Evolutionary conservation across 495 filamentous ascomycete species (phyloP), one percentile per base, ranked within the genome.

Genomic region (Collariella sp.): DNA sequence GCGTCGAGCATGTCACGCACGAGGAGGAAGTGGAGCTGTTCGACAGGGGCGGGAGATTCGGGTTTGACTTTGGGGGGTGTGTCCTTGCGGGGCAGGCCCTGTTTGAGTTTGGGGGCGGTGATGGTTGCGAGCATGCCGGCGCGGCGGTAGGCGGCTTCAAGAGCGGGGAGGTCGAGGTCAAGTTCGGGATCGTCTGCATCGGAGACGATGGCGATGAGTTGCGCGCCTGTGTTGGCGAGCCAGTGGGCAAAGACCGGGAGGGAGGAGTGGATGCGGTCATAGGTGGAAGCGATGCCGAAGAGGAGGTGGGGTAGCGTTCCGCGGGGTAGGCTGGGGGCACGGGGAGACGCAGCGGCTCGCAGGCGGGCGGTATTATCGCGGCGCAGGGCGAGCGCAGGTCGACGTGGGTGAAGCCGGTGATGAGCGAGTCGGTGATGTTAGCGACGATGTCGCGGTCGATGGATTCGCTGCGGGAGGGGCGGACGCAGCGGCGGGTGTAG

Each of bases 21-120:
- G 35, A 86, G 68, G 19, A 79, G 72, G 61, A 88, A 85, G 64
- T 86, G 84, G 55, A 82, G 77, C 51, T 81, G 78, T 26, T 81
- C 77, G 50, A 82, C 62, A 13, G 64, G 54, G 15, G 46, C 29
- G 3, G 48, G 39, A 26, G 7, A 18, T 24, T 19, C 13, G 29
- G 44, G 40, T 2, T 54, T 18, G 22, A 31, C 42, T 31, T 50
- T 36, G 0, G 38, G 26, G 35, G 15, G 22, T 12, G 31, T 40
- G 23, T 34, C 42, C 15, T 57, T 61, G 23, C 62, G 59, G 5
- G 57, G 78, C 33, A 64, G 57, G 5, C 56, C 77, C 33, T 73
- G 69, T n/a, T 78, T 66, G 29, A 59, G 23, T 10, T 39, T 55
- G 2, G 76, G 74, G 18, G 78, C 79, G 34, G 70, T 62, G 35